phyloP scores from a whole-genome alignment of 345 rosid genomes.

The Hibiscus trionum region DNA sequence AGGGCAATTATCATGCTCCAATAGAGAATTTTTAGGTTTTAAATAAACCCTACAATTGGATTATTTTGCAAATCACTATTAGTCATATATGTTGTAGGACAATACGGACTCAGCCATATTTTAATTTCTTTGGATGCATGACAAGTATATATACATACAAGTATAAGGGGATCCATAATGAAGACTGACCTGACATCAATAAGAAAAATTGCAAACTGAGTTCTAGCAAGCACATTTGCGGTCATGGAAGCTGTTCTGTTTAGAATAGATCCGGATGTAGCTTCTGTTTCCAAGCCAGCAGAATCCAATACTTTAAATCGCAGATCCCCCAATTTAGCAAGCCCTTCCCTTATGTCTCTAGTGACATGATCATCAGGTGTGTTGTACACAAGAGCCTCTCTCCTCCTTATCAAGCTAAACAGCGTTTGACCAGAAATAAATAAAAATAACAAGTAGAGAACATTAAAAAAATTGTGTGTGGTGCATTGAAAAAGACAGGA shows the following conservation, averaged over 20 bases:
- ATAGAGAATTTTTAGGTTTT: not conserved
- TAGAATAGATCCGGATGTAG: slow-evolving; percentile 76
- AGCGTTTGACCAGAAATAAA: slow-evolving; percentile 4
- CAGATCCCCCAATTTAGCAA: slow-evolving; percentile 82
- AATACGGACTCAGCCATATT: not conserved
- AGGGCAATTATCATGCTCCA: not conserved
- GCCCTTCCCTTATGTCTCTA: slow-evolving; percentile 85
- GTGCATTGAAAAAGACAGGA: not conserved
- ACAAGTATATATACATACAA: not conserved
- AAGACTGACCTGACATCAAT: slow-evolving; percentile 67
- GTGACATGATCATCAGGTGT: slow-evolving; percentile 94
- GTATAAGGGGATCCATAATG: not conserved
- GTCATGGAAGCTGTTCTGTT: slow-evolving; percentile 79
- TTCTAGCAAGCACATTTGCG: slow-evolving; percentile 70
- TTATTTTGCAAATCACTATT: not conserved
- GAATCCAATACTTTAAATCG: slow-evolving; percentile 85
- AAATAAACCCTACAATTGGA: not conserved
- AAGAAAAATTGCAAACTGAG: slow-evolving; percentile 71
- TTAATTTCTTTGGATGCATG: not conserved
- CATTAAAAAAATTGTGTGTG: not conserved
- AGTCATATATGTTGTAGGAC: not conserved
- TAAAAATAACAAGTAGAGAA: not conserved
- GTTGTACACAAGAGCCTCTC: slow-evolving; percentile 90
- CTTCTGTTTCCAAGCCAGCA: slow-evolving; percentile 94
- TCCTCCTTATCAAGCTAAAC: slow-evolving; percentile 71